Percentiles rank a stretch among this genome's conserved stretches.
Conservation (phyloP, 2,329 filamentous ascomycete species). For the Verruconis gallopava region DNA sequence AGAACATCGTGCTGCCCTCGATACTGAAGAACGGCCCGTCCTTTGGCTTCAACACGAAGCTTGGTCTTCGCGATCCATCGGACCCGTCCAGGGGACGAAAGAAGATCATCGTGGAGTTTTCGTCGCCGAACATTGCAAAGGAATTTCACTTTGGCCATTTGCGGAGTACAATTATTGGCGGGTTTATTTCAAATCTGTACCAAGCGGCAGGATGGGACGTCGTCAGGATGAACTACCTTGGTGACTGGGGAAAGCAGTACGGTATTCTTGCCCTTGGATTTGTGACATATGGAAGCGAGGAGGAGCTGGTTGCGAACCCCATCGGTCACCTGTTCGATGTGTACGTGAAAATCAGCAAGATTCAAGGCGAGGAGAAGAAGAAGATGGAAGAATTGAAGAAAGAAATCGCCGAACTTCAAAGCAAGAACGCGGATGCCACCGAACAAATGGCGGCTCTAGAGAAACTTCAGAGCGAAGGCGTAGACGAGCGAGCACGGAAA, state of each 20-base stretch:
- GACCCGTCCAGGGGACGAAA: constrained; percentile 50
- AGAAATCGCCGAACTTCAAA: constrained; percentile 34
- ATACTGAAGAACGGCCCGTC: constrained; percentile 48
- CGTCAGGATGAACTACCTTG: constrained; percentile 59
- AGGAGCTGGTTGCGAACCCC: constrained; percentile 56
- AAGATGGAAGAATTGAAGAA: constrained; percentile 41
- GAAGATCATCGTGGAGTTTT: constrained; percentile 66
- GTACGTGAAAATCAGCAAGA: constrained; percentile 60
- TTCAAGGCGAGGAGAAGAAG: constrained; percentile 53
- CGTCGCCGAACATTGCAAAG: constrained; percentile 76
- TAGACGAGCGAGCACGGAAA: constrained; percentile 62
- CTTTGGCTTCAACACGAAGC: constrained; percentile 51
- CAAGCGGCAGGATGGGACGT: constrained; percentile 58
- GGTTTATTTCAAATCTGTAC: constrained; percentile 58
- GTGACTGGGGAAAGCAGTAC: constrained; percentile 69
- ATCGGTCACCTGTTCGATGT: constrained; percentile 75
- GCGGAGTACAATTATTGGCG: constrained; percentile 64
- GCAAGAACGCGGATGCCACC: constrained; percentile 35
- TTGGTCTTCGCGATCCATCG: constrained; percentile 47
- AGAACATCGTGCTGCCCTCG: constrained; percentile 53
- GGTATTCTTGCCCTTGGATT: constrained; percentile 61
- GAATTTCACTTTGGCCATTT: constrained; percentile 66
- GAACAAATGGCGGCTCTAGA: constrained; percentile 37
- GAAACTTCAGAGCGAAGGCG: constrained; percentile 38
- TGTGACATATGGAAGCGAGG: constrained; percentile 61